A percentile compares a stretch with the other conserved stretches of the same genome.
phyloP scores from a whole-genome alignment of 1,284 basidiomycete genomes.

The Moniliophthora roreri region DNA sequence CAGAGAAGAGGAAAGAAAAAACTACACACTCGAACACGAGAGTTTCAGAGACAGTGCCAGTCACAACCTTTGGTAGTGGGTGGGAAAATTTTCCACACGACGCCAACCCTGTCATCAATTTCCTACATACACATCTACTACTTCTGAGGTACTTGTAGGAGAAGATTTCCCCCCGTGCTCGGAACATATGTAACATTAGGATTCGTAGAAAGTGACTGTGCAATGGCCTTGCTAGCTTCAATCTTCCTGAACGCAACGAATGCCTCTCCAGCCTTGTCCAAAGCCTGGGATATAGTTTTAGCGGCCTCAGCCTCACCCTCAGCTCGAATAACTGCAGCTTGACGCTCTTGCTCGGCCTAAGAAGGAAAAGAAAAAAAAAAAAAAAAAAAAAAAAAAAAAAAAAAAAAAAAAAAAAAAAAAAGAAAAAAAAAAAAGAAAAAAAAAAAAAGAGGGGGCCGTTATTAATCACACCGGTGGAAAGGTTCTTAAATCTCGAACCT shows the following conservation, averaged over 20 bases:
- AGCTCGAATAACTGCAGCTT: slow-evolving; percentile 96
- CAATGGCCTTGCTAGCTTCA: slow-evolving; percentile 97
- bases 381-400: background rate
- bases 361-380: slow-evolving; percentile 13
- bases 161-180: slow-evolving; percentile 73
- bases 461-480: background rate
- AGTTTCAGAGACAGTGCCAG: background rate
- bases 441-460: no score
- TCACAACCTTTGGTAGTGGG: background rate
- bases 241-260: slow-evolving; percentile 96
- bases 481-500: slow-evolving; percentile 46
- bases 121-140: slow-evolving; percentile 27
- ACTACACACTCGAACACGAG: slow-evolving; percentile 39
- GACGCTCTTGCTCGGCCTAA: slow-evolving; percentile 97
- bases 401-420: slow-evolving; percentile 1
- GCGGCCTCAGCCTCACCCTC: slow-evolving; percentile 99
- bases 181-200: slow-evolving; percentile 90
- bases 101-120: background rate
- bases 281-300: slow-evolving; percentile 87
- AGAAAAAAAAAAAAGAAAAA: no score
- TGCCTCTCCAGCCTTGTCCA: slow-evolving; percentile 94
- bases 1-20: slow-evolving; percentile 44
- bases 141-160: slow-evolving; percentile 79
- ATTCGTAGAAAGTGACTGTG: slow-evolving; percentile 74
- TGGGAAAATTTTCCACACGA: background rate